Base-by-base conservation (phyloP, 352 stramenopile genomes). In the Phytophthora cactorum region DNA sequence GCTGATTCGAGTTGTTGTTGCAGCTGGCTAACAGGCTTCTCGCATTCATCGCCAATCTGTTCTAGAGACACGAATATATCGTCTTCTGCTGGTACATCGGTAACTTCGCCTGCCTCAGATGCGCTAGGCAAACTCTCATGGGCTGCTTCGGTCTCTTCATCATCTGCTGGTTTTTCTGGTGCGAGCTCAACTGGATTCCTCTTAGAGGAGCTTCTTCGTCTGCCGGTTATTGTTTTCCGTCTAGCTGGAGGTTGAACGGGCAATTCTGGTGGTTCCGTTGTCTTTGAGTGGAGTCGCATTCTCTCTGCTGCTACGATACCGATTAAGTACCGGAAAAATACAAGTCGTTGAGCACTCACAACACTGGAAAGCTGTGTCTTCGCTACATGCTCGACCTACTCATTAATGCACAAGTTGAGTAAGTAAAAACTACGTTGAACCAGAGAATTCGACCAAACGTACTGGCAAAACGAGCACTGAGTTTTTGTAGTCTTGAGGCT, bases 301-400 rank as follows among this genome's bases (percentile, higher is more conserved):
- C 68, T 57, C 57, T 85, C 74, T 0, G 14, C 51, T 49, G 68
- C 61, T 7, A 87, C 58, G 22, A 75, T 60, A 6, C 84, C 59
- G 10, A 88, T 66, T 4, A 89, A 70, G 38, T 80, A 84, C 4
- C 80, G 79, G 36, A 88, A 88, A 47, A 82, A 89, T 6, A 89
- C 64, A 25, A 92, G 55, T 15, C 84, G 78, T 54, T 90, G 84
- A 5, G 86, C 60, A 27, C 63, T 57, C 31, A 92, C 34, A 15
- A 90, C 54, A 66, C 73, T 89, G 7, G 79, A 74, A 36, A 89
- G 29, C 12, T 72, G 32, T n/a, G 74, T 67, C 36, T 71, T 72
- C 5, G 55, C 52, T 27, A 78, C 44, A 1, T 89, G 52, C 1
- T 89, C 73, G 28, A 76, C 58, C 82, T 89, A 34, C 5, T n/a